These are phyloP conservation scores for Cucurbita pepo DNA, from an alignment of 306 rosid genomes.

Conservation along the genomic window DNA sequence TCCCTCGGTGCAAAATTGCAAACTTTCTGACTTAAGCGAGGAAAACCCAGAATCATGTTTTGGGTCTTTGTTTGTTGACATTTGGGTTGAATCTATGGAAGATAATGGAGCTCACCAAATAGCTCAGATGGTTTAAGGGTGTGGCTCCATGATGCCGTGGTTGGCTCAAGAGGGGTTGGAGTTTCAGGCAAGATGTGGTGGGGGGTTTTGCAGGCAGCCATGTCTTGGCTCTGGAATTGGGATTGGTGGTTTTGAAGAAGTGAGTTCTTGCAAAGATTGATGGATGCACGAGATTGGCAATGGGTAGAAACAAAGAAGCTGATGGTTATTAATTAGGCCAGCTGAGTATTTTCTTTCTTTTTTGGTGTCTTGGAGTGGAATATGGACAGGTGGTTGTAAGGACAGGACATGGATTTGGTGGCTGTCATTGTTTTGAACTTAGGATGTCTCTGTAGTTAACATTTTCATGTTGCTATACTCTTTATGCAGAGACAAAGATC, in stretches of 20 bases:
- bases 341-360: not conserved
- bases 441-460: not conserved
- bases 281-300: slow-evolving; percentile 32
- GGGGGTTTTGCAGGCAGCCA: slow-evolving; percentile 66
- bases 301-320: slow-evolving; percentile 20
- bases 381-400: slow-evolving; percentile 22
- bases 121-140: slow-evolving; percentile 51
- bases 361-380: slow-evolving; percentile 6
- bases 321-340: slow-evolving; percentile 20
- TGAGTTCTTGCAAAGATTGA: slow-evolving; percentile 7
- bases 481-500: not conserved
- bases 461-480: not conserved
- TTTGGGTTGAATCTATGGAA: not conserved
- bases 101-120: slow-evolving; percentile 54
- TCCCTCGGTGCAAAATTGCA: slow-evolving; percentile 82
- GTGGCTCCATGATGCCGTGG: slow-evolving; percentile 41
- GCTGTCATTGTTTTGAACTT: slow-evolving; percentile 8
- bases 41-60: slow-evolving; percentile 38
- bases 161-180: slow-evolving; percentile 41
- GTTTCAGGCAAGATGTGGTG: slow-evolving; percentile 46
- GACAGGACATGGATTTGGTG: slow-evolving; percentile 27
- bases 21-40: slow-evolving; percentile 41
- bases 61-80: not conserved
- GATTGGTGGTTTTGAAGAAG: not conserved
- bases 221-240: slow-evolving; percentile 12